phyloP scores from a whole-genome alignment of 768 basidiomycete genomes.

The Tricholoma terreum region DNA sequence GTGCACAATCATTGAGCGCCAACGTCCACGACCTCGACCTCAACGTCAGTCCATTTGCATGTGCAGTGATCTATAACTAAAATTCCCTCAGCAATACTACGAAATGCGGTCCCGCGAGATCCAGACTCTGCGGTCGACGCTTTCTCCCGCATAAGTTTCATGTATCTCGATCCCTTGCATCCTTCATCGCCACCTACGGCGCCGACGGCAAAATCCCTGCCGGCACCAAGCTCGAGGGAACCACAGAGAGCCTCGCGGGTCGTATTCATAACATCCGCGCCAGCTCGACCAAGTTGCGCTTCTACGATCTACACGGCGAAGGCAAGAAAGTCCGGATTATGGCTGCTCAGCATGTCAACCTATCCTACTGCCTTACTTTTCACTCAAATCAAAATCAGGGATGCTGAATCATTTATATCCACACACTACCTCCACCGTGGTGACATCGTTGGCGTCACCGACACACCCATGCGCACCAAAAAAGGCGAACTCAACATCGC shows the following conservation, averaged over 20 bases:
- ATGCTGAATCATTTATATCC: too few species aligned
- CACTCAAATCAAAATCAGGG: too few species aligned
- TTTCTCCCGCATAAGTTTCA: constrained; percentile 97
- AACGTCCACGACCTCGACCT: constrained; percentile 88
- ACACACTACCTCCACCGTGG: too few species aligned
- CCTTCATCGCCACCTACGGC: constrained; percentile 75
- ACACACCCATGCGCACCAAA: too few species aligned
- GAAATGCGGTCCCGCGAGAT: constrained; percentile 90
- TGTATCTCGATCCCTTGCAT: constrained; percentile 70
- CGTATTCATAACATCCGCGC: constrained; percentile 87
- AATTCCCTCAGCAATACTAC: constrained; percentile 85
- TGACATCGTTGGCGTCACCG: too few species aligned
- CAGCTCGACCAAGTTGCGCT: constrained; percentile 79
- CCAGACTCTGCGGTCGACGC: constrained; percentile 77
- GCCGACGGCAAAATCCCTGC: constrained; percentile 63
- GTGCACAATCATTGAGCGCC: constrained; percentile 35
- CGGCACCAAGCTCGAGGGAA: constrained; percentile 61
- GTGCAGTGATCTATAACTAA: too few species aligned
- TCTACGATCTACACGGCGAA: too few species aligned
- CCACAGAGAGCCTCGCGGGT: constrained; percentile 62
- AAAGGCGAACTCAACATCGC: constrained; percentile 93
- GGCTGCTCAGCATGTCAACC: too few species aligned
- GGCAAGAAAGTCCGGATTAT: too few species aligned
- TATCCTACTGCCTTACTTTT: too few species aligned
- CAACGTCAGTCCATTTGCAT: constrained; percentile 73